Evolutionary conservation across 192 early-diverging fungal species (phyloP).

Genomic region (Physocladia obscura): DNA sequence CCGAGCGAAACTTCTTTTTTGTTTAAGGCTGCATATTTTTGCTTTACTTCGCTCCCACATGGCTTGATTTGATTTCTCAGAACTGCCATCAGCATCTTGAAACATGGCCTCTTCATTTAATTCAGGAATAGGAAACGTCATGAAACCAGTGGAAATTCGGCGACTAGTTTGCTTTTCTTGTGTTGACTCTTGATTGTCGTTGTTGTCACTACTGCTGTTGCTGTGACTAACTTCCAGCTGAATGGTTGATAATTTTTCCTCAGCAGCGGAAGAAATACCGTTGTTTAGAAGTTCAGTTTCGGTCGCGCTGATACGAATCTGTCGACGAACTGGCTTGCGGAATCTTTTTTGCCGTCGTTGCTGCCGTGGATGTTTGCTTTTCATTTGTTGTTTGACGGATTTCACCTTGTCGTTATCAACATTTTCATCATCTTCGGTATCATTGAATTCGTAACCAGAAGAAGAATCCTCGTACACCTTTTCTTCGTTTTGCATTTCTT

Average conservation of each 20-base stretch:
- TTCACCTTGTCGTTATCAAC: too few species aligned
- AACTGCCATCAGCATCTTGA: not conserved
- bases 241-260: not conserved
- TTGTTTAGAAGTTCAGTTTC: not conserved
- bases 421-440: too few species aligned
- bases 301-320: too few species aligned
- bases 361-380: too few species aligned
- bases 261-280: not conserved
- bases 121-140: slow-evolving; percentile 28
- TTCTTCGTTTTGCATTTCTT: too few species aligned
- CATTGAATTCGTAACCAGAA: too few species aligned
- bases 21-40: slow-evolving; percentile 15
- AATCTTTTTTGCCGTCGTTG: too few species aligned
- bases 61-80: slow-evolving; percentile 9
- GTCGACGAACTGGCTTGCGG: too few species aligned
- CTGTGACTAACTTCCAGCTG: not conserved
- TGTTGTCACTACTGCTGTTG: not conserved
- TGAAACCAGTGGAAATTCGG: slow-evolving; percentile 8
- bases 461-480: too few species aligned
- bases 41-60: slow-evolving; percentile 23
- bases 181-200: too few species aligned
- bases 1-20: slow-evolving; percentile 13
- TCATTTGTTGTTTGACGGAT: too few species aligned
- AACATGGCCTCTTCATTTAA: not conserved
- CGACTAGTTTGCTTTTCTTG: too few species aligned